Conservation (phyloP, 371 early-diverging fungal species). For the Mucor lusitanicus region DNA sequence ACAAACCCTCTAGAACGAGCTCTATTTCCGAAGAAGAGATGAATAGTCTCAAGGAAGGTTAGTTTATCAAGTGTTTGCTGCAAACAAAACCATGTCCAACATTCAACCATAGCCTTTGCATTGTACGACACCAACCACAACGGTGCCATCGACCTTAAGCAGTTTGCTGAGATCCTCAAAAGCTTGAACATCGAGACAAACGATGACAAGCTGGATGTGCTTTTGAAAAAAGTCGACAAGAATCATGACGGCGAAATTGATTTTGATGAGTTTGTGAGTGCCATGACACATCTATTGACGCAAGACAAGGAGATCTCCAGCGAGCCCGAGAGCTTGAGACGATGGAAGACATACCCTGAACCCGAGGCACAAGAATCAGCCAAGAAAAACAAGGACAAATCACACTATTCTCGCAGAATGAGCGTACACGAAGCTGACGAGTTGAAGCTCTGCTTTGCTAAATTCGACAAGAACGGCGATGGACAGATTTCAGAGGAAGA, state of each 20-base stretch:
- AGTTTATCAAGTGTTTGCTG: background rate
- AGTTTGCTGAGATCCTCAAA: slow-evolving; percentile 21
- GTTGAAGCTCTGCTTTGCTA: slow-evolving; percentile 65
- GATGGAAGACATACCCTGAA: slow-evolving; percentile 10
- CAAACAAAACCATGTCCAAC: background rate
- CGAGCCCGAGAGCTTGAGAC: slow-evolving; percentile 8
- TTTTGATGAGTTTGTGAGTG: slow-evolving; percentile 73
- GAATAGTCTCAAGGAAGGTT: slow-evolving; percentile 27
- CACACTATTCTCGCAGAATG: slow-evolving; percentile 14
- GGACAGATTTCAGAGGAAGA: slow-evolving; percentile 72
- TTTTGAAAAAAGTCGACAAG: slow-evolving; percentile 14
- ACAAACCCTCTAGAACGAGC: background rate
- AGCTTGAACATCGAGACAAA: slow-evolving; percentile 18
- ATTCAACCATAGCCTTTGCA: slow-evolving; percentile 16
- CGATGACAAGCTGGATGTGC: slow-evolving; percentile 1
- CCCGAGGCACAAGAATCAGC: background rate
- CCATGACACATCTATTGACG: slow-evolving; percentile 48
- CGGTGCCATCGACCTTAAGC: slow-evolving; percentile 17
- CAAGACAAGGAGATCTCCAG: background rate
- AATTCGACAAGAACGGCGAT: slow-evolving; percentile 77
- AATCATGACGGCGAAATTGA: slow-evolving; percentile 54
- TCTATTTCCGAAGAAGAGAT: slow-evolving; percentile 21
- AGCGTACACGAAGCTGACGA: slow-evolving; percentile 57
- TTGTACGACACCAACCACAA: slow-evolving; percentile 29
- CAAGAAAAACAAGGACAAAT: background rate